Base-by-base conservation (phyloP, 176 grass and related monocot species). In the Rhynchospora pubera region DNA sequence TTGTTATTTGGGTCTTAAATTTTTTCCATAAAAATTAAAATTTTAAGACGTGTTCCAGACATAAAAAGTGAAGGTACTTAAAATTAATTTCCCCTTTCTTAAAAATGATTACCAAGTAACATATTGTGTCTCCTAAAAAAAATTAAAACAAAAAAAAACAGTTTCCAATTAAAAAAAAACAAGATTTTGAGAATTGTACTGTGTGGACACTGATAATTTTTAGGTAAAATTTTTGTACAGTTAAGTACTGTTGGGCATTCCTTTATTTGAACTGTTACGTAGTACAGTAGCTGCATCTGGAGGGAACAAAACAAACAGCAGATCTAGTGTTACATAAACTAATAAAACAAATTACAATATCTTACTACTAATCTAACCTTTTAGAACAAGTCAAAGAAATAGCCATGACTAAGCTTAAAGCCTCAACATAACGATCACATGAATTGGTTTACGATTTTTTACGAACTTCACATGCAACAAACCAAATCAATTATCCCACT, bases 301-400 rank as follows among this genome's bases (percentile, higher is more conserved):
- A 16, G 24, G 12, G 53, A 76, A 76, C 12, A 62, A 12, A 53
- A 13, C 53, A 63, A 39, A 63, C 74, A 63, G 39, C 78, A 7
- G 43, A 80, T 80, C 32, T 80, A 18, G 22, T 45, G 42, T 80
- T 43, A 16, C 52, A 80, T 65, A 82, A 82, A 52, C 19, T 51
- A 82, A 64, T 81, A 78, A 39, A 82, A 21, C 9, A 50, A 63
- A 70, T 23, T 61, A 78, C 76, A 46, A 55, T 56, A 83, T 75
- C 79, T 63, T 76, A 84, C 43, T n/a, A 43, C 6, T 78, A 77
- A 59, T 9, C 6, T 47, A 53, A 79, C 73, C 55, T 74, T 44
- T 80, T 77, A 68, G 87, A 94, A 28, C 74, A 87, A 82, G 92
- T 94, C 92, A 91, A 89, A 89, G 60, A 82, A 94, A 71, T 13